Conservation (phyloP, 441 rosid species). For the Bruguiera hainesii region DNA sequence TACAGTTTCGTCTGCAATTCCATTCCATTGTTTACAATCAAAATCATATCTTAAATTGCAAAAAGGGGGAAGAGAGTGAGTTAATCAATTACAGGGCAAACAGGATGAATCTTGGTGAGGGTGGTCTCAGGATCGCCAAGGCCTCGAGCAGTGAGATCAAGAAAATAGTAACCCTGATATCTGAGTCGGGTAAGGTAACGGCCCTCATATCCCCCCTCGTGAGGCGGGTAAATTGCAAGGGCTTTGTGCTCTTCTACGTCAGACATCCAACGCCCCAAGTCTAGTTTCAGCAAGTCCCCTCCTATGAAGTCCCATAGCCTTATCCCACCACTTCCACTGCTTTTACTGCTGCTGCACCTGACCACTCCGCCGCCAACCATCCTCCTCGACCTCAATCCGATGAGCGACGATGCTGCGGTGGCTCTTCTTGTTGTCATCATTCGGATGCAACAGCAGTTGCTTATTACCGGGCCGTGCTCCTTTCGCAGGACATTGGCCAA, state of each 20-base stretch:
- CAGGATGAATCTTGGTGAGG: constrained; percentile 79
- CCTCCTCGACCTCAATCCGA: too few relatives aligned
- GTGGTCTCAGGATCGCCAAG: constrained; percentile 94
- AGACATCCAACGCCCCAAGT: constrained; percentile 69
- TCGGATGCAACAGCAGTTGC: too few relatives aligned
- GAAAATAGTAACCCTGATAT: constrained; percentile 79
- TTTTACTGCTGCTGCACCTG: constrained; percentile 3
- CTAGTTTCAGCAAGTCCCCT: constrained; percentile 68
- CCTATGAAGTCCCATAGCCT: constrained; percentile 72
- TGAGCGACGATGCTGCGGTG: too few relatives aligned
- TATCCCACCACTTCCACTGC: constrained; percentile 36
- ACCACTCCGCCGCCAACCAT: too few relatives aligned
- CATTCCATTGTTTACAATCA: too few relatives aligned
- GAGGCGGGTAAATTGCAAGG: constrained; percentile 80
- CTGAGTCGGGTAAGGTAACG: constrained; percentile 68
- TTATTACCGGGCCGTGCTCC: too few relatives aligned
- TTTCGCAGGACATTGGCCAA: too few relatives aligned
- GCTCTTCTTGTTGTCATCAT: too few relatives aligned
- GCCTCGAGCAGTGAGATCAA: constrained; percentile 87
- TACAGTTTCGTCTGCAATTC: too few relatives aligned
- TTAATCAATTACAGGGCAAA: constrained; percentile 62
- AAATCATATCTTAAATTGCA: background rate
- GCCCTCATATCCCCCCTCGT: constrained; percentile 94
- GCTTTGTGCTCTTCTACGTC: constrained; percentile 89
- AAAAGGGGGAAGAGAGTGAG: background rate